Evolutionary conservation across 2,329 filamentous ascomycete species (phyloP), one percentile per base, ranked within the genome.

Genomic region (Thielaviopsis euricoi): DNA sequence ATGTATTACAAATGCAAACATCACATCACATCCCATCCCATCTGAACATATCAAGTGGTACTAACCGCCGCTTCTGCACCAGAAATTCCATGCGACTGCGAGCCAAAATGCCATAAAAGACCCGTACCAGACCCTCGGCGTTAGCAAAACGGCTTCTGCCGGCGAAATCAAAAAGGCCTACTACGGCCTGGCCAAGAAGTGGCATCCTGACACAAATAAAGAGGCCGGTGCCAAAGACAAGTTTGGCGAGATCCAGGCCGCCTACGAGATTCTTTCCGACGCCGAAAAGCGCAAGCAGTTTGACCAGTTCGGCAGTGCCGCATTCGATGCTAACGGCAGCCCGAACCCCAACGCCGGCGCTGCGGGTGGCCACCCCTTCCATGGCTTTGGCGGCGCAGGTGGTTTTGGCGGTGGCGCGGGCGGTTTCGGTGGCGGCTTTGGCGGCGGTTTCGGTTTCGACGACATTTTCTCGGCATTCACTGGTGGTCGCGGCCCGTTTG

Each of bases 101-200:
- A 71, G 70, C 51, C 65, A 69, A 6, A 67, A 74, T 22, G 76
- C 76, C 5, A 71, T 81, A 43, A 81, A 87, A 68, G 87, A 98
- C 66, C 93, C 93, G 1, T 98, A 98, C 71, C 80, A 82, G 63
- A 79, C 87, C 3, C 82, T 98, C 26, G 93, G 93, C 15, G 88
- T 98, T 29, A 76, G 76, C 66, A 95, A 91, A 69, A 78, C 72
- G 62, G 88, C 93, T n/a, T 83, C 87, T 1, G 74, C 89, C 2
- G 76, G 82, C 60, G 91, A 97, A 40, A 97, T 98, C 69, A 98
- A 98, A 70, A 97, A 96, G 71, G 90, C 93, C 2, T 98, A 98
- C 75, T 98, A 98, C 69, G 88, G 90, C 55, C 76, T 97, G 60
- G 93, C 93, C 21, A 98, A 98, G 72, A 98, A 97, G 68, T 98